phyloP scores from a whole-genome alignment of 306 rosid genomes.

The Citrullus mucosospermus region DNA sequence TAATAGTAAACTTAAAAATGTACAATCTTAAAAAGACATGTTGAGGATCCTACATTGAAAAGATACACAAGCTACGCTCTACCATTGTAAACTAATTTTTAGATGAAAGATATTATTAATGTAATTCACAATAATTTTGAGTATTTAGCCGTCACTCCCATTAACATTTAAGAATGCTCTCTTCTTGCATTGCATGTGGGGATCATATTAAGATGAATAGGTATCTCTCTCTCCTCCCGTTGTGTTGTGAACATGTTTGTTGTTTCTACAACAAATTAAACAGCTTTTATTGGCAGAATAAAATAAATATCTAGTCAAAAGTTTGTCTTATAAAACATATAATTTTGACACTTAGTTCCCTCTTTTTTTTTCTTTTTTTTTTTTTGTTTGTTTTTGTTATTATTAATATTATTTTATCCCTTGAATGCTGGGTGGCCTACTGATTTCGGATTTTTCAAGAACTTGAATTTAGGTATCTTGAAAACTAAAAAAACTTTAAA shows the following conservation, averaged over 20 bases:
- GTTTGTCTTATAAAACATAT: background rate
- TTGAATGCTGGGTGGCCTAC: background rate
- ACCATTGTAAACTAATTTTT: no score
- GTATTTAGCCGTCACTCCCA: background rate
- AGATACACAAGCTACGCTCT: no score
- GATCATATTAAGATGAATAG: background rate
- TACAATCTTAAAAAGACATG: no score
- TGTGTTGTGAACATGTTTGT: slow-evolving; percentile 10
- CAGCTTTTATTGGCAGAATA: slow-evolving; percentile 1
- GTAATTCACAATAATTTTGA: no score
- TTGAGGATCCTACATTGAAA: no score
- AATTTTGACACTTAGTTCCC: background rate
- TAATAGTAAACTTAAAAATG: no score
- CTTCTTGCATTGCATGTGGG: background rate
- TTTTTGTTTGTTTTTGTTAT: background rate
- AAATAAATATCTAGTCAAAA: slow-evolving; percentile 1
- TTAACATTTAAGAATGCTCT: background rate
- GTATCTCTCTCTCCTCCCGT: background rate
- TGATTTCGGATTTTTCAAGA: background rate
- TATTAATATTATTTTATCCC: background rate
- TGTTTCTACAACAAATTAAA: slow-evolving; percentile 5
- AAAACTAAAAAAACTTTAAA: background rate
- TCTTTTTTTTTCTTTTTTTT: background rate
- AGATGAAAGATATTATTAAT: no score
- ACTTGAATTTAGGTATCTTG: background rate